phyloP scores from a whole-genome alignment of 129 eudicot genomes.

The Lactuca saligna region DNA sequence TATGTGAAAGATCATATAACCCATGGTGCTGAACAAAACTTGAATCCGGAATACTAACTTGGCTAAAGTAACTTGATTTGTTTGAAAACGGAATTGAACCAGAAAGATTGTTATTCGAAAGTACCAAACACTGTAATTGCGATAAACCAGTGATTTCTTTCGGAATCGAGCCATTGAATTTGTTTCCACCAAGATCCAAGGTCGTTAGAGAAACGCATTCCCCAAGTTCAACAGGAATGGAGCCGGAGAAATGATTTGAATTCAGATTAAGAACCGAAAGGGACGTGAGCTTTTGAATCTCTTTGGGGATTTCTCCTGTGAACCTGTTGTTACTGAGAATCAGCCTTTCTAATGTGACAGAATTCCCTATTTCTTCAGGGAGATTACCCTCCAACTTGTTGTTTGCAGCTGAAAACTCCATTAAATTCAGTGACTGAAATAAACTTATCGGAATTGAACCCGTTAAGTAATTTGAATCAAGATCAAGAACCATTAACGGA shows the following conservation, averaged over 20 bases:
- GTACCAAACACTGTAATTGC: slow-evolving; percentile 63
- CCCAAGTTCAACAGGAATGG: slow-evolving; percentile 54
- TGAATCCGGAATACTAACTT: slow-evolving; percentile 61
- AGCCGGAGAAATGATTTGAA: slow-evolving; percentile 53
- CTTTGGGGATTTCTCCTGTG: slow-evolving; percentile 50
- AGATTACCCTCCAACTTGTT: slow-evolving; percentile 57
- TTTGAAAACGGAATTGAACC: slow-evolving; percentile 57
- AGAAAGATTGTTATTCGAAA: slow-evolving; percentile 61
- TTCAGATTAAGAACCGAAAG: slow-evolving; percentile 64
- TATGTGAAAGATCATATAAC: slow-evolving; percentile 66
- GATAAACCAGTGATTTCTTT: slow-evolving; percentile 44
- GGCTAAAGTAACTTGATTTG: slow-evolving; percentile 49
- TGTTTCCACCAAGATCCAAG: slow-evolving; percentile 63
- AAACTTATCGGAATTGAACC: slow-evolving; percentile 56
- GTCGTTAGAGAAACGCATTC: slow-evolving; percentile 54
- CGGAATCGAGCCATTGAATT: slow-evolving; percentile 61
- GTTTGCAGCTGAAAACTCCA: slow-evolving; percentile 75
- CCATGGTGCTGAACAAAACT: slow-evolving; percentile 78
- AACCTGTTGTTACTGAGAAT: slow-evolving; percentile 52
- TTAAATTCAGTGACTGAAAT: slow-evolving; percentile 48
- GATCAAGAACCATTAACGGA: slow-evolving; percentile 62
- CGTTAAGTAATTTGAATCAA: slow-evolving; percentile 65
- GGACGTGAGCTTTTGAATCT: slow-evolving; percentile 47
- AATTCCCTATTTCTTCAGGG: slow-evolving; percentile 44
- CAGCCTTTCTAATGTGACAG: slow-evolving; percentile 43